Evolutionary conservation across 2,329 filamentous ascomycete species (phyloP).

Genomic region (Geosmithia morbida): DNA sequence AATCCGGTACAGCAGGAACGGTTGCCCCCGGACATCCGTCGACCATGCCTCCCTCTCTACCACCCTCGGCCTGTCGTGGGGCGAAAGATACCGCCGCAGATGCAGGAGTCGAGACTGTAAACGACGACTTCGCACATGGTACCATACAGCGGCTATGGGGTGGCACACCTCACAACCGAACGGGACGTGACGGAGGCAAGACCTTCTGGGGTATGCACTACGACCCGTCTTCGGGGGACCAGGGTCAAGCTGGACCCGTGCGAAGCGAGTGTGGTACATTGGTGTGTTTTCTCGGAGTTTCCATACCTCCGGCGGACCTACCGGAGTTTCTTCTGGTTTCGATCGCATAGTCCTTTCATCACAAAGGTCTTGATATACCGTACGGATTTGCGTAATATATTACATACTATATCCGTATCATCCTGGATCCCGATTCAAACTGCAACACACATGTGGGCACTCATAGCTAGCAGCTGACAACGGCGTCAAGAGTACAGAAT

Average conservation of each 20-base stretch:
- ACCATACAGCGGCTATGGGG: conserved; percentile 15
- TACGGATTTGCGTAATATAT: too few relatives aligned
- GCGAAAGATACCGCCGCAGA: conserved; percentile 4
- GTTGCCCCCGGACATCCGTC: conserved; percentile 6
- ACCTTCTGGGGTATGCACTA: conserved; percentile 15
- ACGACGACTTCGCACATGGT: conserved; percentile 14
- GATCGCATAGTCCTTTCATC: too few relatives aligned
- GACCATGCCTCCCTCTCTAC: conserved; percentile 21
- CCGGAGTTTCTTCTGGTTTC: too few relatives aligned
- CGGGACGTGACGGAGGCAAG: conserved; percentile 14
- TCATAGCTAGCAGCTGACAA: too few relatives aligned
- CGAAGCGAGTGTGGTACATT: conserved; percentile 10
- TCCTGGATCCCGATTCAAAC: too few relatives aligned
- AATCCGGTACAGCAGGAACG: conserved; percentile 11
- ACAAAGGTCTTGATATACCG: too few relatives aligned
- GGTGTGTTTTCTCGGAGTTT: background rate
- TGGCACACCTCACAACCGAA: conserved; percentile 15
- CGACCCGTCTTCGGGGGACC: conserved; percentile 8
- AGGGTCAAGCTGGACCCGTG: conserved; percentile 16
- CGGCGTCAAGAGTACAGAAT: too few relatives aligned
- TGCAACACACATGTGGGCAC: too few relatives aligned
- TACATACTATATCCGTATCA: too few relatives aligned
- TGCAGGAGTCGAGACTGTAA: conserved; percentile 6
- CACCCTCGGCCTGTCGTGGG: conserved; percentile 12
- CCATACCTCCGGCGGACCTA: too few relatives aligned